These are phyloP conservation scores for Fusarium sp. DNA, from an alignment of 2,329 filamentous ascomycete genomes.

Conservation along the genomic window DNA sequence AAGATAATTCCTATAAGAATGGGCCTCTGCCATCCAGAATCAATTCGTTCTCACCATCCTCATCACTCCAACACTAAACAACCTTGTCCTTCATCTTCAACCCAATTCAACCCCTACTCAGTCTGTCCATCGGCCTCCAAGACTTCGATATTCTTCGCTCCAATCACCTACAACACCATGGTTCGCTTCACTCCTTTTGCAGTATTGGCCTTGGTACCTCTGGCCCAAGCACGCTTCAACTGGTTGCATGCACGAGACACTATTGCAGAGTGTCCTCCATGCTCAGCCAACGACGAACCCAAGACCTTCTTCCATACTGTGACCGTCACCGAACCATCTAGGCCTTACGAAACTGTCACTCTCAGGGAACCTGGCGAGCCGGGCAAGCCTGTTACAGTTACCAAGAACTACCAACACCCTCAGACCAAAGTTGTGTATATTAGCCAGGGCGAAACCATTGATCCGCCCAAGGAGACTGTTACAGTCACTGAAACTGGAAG, in stretches of 20 bases:
- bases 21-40: not conserved
- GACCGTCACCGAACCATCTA: conserved; percentile 41
- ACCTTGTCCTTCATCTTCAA: not conserved
- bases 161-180: conserved; percentile 33
- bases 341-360: conserved; percentile 28
- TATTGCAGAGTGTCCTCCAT: conserved; percentile 46
- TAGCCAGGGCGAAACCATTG: conserved; percentile 29
- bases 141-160: not conserved
- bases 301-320: conserved; percentile 34
- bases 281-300: conserved; percentile 30
- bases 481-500: conserved; percentile 40
- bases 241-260: conserved; percentile 31
- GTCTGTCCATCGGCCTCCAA: not conserved
- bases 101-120: not conserved
- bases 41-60: conserved; percentile 11
- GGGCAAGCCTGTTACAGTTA: conserved; percentile 29
- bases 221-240: conserved; percentile 43
- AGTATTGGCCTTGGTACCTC: conserved; percentile 40
- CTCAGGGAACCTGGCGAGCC: conserved; percentile 23
- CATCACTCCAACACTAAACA: conserved; percentile 6
- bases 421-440: conserved; percentile 33
- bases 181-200: conserved; percentile 41
- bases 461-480: conserved; percentile 41
- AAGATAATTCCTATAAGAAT: conserved; percentile 31
- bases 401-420: conserved; percentile 25